Base-by-base conservation (phyloP, 371 early-diverging fungal species). In the Fennellomyces sp. region DNA sequence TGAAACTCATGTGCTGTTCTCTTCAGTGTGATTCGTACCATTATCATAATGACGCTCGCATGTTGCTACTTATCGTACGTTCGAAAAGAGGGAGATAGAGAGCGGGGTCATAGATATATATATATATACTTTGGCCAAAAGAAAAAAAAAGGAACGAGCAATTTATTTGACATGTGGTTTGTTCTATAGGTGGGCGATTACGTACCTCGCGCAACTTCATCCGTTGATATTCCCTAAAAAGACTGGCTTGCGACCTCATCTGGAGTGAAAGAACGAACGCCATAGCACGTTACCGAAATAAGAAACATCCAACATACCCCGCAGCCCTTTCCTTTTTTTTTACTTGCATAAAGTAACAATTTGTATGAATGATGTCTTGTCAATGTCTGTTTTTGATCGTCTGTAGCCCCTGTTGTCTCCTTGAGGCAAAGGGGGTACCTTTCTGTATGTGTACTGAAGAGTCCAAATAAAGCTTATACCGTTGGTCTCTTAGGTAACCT, bases 141-240 rank as follows among this genome's bases (percentile, higher is more conserved):
- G 29, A 39, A 35, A 11, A 55, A 28, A n/a, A 28, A 23, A 47
- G 12, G 25, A 12, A 11, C 31, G 26, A 23, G 53, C 30, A 15
- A n/a, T 25, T 33, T 13, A 27, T n/a, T 52, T 60, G 21, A 38
- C 27, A 15, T 39, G 15, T 59, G 45, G 51, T 30, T 41, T 19
- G 48, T 66, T 57, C 45, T 39, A 45, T 69, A 89, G 88, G 86
- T 90, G 91, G 91, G 87, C 87, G 4, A 74, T 90, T 64, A 88
- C 89, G 38, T 90, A 90, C 61, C 66, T 90, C 58, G 88, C 88
- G 27, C 91, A 90, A 76, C 75, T 90, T 11, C 82, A 90, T 62
- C 91, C 91, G 28, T 68, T 90, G 49, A 75, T 90, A 45, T 68
- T 73, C 39, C 91, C 91, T 12, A 83, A 72, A 68, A 87, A 87